Evolutionary conservation across 106 monocot genomes (phyloP).

Genomic region (Vanilla planifolia): DNA sequence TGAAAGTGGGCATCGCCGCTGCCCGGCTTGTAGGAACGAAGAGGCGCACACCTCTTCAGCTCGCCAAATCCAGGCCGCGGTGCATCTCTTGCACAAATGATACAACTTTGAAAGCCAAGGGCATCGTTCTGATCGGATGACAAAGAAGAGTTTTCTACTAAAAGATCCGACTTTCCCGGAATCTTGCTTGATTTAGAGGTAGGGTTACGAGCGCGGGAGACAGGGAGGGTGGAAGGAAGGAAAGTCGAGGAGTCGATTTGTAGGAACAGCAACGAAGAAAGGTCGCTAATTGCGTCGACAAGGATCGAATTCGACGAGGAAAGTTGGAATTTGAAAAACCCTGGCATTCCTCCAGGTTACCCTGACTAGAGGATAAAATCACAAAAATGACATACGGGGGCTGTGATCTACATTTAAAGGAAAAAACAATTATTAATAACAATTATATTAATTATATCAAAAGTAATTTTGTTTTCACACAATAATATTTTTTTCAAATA

Average conservation of each 20-base stretch:
- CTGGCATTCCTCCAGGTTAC: too few relatives aligned
- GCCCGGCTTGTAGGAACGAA: not conserved
- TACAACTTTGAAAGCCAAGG: not conserved
- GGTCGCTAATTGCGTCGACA: not conserved
- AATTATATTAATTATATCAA: too few relatives aligned
- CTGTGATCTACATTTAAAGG: too few relatives aligned
- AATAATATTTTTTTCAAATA: too few relatives aligned
- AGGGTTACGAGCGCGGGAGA: not conserved
- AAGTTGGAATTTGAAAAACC: not conserved
- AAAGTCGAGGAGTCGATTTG: too few relatives aligned
- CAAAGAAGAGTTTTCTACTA: not conserved
- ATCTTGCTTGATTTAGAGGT: not conserved
- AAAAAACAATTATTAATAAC: too few relatives aligned
- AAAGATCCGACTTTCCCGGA: not conserved
- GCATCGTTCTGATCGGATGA: not conserved
- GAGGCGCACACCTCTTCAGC: not conserved
- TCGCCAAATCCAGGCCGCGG: not conserved
- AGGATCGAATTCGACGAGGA: not conserved
- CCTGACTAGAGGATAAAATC: too few relatives aligned
- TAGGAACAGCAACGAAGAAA: not conserved
- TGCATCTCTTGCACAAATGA: not conserved
- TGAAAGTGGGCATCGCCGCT: conserved; percentile 47
- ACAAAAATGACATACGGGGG: too few relatives aligned
- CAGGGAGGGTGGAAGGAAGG: too few relatives aligned
- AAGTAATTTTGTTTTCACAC: too few relatives aligned